A percentile compares a stretch with the other conserved stretches of the same genome.
phyloP scores from a whole-genome alignment of 352 stramenopile genomes.

The Phytophthora meadii region DNA sequence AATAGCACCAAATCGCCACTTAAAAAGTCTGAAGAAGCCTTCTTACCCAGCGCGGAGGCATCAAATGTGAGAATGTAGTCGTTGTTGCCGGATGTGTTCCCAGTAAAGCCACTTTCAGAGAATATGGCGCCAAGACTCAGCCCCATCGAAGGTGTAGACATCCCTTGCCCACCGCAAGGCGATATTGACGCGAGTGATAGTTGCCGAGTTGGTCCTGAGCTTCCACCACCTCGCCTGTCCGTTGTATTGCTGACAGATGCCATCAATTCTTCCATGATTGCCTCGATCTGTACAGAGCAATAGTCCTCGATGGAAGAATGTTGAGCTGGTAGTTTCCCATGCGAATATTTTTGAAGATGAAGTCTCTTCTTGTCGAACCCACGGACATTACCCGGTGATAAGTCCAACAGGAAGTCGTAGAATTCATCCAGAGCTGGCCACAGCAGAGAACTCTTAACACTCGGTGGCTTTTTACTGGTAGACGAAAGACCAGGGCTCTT shows the following conservation, averaged over 20 bases:
- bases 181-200: constrained; percentile 67
- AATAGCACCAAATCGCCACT: constrained; percentile 71
- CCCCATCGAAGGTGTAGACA: constrained; percentile 26
- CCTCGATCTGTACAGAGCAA: constrained; percentile 59
- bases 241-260: constrained; percentile 57
- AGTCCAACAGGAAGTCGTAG: constrained; percentile 75
- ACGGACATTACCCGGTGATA: constrained; percentile 57
- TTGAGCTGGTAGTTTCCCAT: constrained; percentile 46
- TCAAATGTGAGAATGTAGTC: constrained; percentile 78
- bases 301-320: constrained; percentile 67
- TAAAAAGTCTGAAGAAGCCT: constrained; percentile 48
- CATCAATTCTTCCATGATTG: constrained; percentile 75
- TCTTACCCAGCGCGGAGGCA: constrained; percentile 26
- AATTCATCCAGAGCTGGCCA: constrained; percentile 83
- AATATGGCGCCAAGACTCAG: constrained; percentile 70
- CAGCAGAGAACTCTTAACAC: constrained; percentile 61
- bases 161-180: constrained; percentile 42
- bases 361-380: constrained; percentile 33
- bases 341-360: constrained; percentile 40
- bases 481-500: constrained; percentile 16
- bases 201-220: constrained; percentile 28
- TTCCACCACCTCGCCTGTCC: constrained; percentile 44
- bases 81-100: constrained; percentile 40
- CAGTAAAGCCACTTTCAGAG: constrained; percentile 75
- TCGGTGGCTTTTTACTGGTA: constrained; percentile 23